Evolutionary conservation across 1,139 yeast genomes (phyloP).

Genomic region (Komagataea norvegica): DNA sequence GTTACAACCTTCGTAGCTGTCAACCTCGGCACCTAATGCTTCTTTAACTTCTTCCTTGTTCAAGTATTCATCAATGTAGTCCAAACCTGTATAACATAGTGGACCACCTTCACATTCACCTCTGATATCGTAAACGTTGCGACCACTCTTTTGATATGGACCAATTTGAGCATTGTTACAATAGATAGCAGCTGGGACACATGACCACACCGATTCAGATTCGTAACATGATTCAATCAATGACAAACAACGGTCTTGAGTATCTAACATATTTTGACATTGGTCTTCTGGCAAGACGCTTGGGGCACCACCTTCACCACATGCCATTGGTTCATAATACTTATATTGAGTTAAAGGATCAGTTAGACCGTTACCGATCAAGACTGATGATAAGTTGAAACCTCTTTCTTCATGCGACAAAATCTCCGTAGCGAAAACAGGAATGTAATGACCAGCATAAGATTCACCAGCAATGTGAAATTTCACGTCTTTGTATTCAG

Average conservation of each 20-base stretch:
- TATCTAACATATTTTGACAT: conserved; percentile 69
- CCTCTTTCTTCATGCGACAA: conserved; percentile 71
- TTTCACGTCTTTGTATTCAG: conserved; percentile 63
- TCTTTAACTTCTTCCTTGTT: conserved; percentile 65
- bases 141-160: conserved; percentile 86
- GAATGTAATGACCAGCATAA: conserved; percentile 98
- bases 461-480: conserved; percentile 99
- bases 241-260: conserved; percentile 76
- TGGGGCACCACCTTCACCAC: conserved; percentile 89
- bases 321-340: conserved; percentile 94
- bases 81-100: conserved; percentile 73
- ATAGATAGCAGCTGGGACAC: conserved; percentile 91
- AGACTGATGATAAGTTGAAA: conserved; percentile 79
- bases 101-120: conserved; percentile 73
- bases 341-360: conserved; percentile 88
- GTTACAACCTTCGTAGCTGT: conserved; percentile 77
- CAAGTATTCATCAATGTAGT: conserved; percentile 62
- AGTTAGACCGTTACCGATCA: conserved; percentile 95
- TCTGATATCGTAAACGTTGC: conserved; percentile 91
- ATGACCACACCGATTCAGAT: conserved; percentile 74
- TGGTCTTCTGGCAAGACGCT: conserved; percentile 72
- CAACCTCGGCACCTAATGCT: conserved; percentile 91
- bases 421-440: conserved; percentile 87
- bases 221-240: conserved; percentile 80
- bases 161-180: conserved; percentile 85